Conservation (phyloP, 768 basidiomycete genomes). For the Naganishia friedmannii region DNA sequence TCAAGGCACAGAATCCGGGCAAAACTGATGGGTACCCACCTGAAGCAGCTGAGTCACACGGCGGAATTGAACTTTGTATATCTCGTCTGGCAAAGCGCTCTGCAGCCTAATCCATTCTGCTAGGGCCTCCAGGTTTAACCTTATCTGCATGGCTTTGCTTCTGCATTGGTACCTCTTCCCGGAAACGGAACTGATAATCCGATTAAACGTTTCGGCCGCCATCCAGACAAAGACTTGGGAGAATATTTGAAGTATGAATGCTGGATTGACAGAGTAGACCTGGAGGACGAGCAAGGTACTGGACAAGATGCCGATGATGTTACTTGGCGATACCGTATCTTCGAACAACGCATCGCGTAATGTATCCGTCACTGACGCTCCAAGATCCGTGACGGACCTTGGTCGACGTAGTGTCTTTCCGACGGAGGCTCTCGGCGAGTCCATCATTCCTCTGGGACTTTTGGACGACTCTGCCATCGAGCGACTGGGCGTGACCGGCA, state of each 20-base stretch:
- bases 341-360: constrained; percentile 2
- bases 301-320: constrained; percentile 75
- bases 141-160: constrained; percentile 80
- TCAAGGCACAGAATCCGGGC: constrained; percentile 56
- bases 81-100: constrained; percentile 72
- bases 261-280: constrained; percentile 82
- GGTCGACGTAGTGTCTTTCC: constrained; percentile 1
- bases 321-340: constrained; percentile 49
- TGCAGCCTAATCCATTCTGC: constrained; percentile 80
- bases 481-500: background rate
- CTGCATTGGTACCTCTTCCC: constrained; percentile 93
- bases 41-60: constrained; percentile 70
- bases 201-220: constrained; percentile 64
- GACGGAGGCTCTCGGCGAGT: background rate
- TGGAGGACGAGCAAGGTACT: constrained; percentile 78
- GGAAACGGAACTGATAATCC: constrained; percentile 51
- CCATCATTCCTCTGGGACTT: background rate
- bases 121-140: constrained; percentile 75
- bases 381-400: constrained; percentile 12
- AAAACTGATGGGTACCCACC: constrained; percentile 45
- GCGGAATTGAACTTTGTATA: constrained; percentile 70
- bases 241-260: constrained; percentile 82
- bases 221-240: constrained; percentile 99
- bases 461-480: background rate
- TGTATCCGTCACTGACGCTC: background rate